Conservation (phyloP, 2,329 filamentous ascomycete genomes). For the Dothidotthia symphoricarpi region DNA sequence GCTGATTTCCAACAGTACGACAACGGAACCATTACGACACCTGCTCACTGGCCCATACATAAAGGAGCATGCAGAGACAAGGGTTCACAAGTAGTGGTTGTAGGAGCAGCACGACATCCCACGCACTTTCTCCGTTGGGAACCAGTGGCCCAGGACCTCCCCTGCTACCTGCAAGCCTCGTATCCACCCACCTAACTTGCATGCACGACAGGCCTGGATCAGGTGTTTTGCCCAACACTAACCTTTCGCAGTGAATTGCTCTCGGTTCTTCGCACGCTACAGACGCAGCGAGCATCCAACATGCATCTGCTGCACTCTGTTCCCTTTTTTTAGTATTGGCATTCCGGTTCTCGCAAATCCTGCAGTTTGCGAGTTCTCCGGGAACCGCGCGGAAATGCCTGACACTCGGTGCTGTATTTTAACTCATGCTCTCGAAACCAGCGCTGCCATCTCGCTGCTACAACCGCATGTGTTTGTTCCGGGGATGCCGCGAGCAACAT, state of each 20-base stretch:
- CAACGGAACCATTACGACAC: background rate
- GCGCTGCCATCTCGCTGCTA: too few species aligned
- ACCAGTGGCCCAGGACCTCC: slow-evolving; percentile 15
- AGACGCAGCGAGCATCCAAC: slow-evolving; percentile 13
- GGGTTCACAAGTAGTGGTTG: slow-evolving; percentile 10
- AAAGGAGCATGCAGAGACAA: slow-evolving; percentile 7
- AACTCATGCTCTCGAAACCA: too few species aligned
- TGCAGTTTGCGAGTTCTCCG: slow-evolving; percentile 1
- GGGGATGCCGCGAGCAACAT: too few species aligned
- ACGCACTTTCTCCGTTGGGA: slow-evolving; percentile 21
- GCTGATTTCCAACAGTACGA: background rate
- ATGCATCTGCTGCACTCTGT: slow-evolving; percentile 8
- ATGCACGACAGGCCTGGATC: slow-evolving; percentile 28
- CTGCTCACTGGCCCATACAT: background rate
- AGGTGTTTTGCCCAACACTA: slow-evolving; percentile 8
- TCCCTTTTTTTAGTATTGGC: slow-evolving; percentile 3
- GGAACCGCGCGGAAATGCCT: slow-evolving; percentile 15
- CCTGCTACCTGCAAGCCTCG: slow-evolving; percentile 22
- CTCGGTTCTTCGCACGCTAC: slow-evolving; percentile 13
- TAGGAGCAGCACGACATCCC: slow-evolving; percentile 9
- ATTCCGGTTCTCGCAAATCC: slow-evolving; percentile 7
- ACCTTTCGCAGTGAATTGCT: slow-evolving; percentile 5
- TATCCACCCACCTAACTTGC: slow-evolving; percentile 30
- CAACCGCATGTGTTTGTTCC: too few species aligned
- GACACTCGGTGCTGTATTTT: too few species aligned